Evolutionary conservation across 306 rosid species (phyloP).

Genomic region (Castanopsis chinensis): DNA sequence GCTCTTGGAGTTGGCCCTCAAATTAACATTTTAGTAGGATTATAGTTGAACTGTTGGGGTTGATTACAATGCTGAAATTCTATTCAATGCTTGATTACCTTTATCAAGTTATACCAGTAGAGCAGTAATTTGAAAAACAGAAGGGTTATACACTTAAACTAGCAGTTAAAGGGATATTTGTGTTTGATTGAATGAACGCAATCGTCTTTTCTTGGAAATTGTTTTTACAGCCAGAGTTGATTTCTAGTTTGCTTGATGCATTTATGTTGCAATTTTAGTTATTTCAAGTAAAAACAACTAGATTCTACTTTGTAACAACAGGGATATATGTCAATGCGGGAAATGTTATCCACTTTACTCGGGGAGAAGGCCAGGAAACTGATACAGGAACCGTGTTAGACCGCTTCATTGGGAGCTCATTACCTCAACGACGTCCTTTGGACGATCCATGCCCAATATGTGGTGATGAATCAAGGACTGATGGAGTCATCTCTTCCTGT

Average conservation of each 20-base stretch:
- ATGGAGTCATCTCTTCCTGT: slow-evolving; percentile 63
- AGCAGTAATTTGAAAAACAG: too few species aligned
- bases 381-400: slow-evolving; percentile 41
- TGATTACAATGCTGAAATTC: too few species aligned
- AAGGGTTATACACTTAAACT: too few species aligned
- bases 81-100: too few species aligned
- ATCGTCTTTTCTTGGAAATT: too few species aligned
- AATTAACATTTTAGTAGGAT: background rate
- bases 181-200: too few species aligned
- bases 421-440: slow-evolving; percentile 4
- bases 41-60: background rate
- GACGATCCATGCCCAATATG: slow-evolving; percentile 54
- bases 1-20: background rate
- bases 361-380: slow-evolving; percentile 40
- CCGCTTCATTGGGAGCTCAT: slow-evolving; percentile 36
- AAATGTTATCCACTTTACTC: slow-evolving; percentile 76
- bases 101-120: too few species aligned
- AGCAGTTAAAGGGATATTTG: too few species aligned
- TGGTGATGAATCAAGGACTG: slow-evolving; percentile 26
- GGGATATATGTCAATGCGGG: slow-evolving; percentile 66
- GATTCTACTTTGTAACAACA: slow-evolving; percentile 18
- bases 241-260: too few species aligned
- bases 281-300: too few species aligned
- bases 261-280: too few species aligned
- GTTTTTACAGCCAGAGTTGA: too few species aligned